Percentiles rank a stretch among this genome's conserved stretches.
These are phyloP conservation scores for Pulicaria dysenterica DNA, from an alignment of 129 eudicot genomes.

Conservation along the genomic window DNA sequence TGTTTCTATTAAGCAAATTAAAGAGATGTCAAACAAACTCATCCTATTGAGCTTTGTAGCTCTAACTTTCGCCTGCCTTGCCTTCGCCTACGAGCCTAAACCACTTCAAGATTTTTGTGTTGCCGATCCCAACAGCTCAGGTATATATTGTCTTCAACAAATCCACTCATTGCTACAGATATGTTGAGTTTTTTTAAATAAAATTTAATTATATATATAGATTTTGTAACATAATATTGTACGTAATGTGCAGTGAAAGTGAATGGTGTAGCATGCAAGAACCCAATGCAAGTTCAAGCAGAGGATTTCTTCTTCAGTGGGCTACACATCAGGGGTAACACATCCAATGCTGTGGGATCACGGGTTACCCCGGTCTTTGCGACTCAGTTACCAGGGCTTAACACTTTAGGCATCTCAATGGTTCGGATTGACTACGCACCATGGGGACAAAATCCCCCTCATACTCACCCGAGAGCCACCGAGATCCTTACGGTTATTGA, in stretches of 20 bases:
- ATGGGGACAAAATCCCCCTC: slow-evolving; percentile 50
- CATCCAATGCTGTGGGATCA: slow-evolving; percentile 46
- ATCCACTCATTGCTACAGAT: neutral
- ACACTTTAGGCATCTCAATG: slow-evolving; percentile 48
- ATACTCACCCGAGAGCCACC: slow-evolving; percentile 53
- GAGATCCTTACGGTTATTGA: slow-evolving; percentile 47
- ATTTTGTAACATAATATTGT: neutral
- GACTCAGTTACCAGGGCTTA: slow-evolving; percentile 46
- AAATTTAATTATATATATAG: neutral
- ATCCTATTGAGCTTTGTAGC: slow-evolving; percentile 12
- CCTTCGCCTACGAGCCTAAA: slow-evolving; percentile 36
- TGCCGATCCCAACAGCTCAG: slow-evolving; percentile 39
- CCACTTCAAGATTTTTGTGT: slow-evolving; percentile 55
- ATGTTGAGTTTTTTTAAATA: neutral
- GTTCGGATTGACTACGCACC: slow-evolving; percentile 49
- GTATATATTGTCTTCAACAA: slow-evolving; percentile 14
- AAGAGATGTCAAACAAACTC: slow-evolving; percentile 25
- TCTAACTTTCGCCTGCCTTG: slow-evolving; percentile 25
- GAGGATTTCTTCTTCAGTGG: slow-evolving; percentile 49
- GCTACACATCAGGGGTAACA: slow-evolving; percentile 46
- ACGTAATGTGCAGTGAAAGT: slow-evolving; percentile 31
- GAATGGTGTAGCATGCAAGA: slow-evolving; percentile 47
- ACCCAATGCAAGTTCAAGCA: slow-evolving; percentile 41
- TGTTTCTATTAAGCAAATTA: neutral
- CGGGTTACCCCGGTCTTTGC: slow-evolving; percentile 40